These are phyloP conservation scores for Obelidium mucronatum DNA, from an alignment of 192 early-diverging fungal genomes.

Conservation along the genomic window DNA sequence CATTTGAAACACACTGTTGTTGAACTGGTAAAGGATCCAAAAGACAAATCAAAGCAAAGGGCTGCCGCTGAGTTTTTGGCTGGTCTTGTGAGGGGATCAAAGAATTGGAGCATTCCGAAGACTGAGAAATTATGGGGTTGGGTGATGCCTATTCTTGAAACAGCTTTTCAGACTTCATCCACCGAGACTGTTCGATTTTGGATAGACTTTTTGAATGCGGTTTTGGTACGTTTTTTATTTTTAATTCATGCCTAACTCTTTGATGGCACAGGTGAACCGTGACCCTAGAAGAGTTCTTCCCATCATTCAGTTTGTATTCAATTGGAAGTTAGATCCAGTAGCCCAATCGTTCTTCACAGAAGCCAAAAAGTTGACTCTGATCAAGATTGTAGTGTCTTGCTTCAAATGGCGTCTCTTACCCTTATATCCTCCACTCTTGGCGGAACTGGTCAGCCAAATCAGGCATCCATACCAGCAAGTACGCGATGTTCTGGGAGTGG, in stretches of 20 bases:
- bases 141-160: slow-evolving; percentile 68
- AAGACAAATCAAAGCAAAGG: slow-evolving; percentile 81
- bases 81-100: slow-evolving; percentile 85
- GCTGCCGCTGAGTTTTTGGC: slow-evolving; percentile 81
- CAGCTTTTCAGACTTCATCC: slow-evolving; percentile 69
- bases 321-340: slow-evolving; percentile 70
- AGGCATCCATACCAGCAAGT: slow-evolving; percentile 92
- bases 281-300: slow-evolving; percentile 85
- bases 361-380: slow-evolving; percentile 78
- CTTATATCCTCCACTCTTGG: slow-evolving; percentile 43
- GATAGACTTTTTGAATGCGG: slow-evolving; percentile 73
- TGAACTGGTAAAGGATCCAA: slow-evolving; percentile 54
- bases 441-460: slow-evolving; percentile 63
- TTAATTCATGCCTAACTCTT: neutral
- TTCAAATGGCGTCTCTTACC: slow-evolving; percentile 76
- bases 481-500: slow-evolving; percentile 75
- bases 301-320: slow-evolving; percentile 72
- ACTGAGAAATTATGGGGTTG: slow-evolving; percentile 70
- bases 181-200: slow-evolving; percentile 82
- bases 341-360: slow-evolving; percentile 87
- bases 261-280: slow-evolving; percentile 55
- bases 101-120: slow-evolving; percentile 76
- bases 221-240: slow-evolving; percentile 40
- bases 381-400: slow-evolving; percentile 63
- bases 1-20: slow-evolving; percentile 63